Base-by-base conservation (phyloP, 2,329 filamentous ascomycete genomes). In the Epichloe amarillans region DNA sequence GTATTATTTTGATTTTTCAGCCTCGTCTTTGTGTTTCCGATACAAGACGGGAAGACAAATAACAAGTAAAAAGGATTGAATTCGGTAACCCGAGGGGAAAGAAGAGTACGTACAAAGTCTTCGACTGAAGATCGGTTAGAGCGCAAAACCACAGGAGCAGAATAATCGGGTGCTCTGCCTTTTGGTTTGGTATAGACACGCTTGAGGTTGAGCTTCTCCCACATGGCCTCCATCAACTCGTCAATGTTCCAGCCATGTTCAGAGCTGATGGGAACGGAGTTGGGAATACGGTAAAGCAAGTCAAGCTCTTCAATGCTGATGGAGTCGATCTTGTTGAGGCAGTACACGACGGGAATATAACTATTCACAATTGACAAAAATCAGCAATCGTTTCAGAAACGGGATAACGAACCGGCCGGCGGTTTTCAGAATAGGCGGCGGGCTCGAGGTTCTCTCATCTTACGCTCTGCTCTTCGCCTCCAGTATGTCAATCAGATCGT, bases 331-430 rank as follows among this genome's bases (percentile, higher is more conserved):
- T 98, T 98, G 79, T 98, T 98, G 61, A 98, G 77, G 41, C 94
- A 93, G 71, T 98, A 98, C 50, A 98, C 88, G 56, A 97, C 93
- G n/a, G 93, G 93, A 57, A 98, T 97, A 67, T 98, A 98, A 66
- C 87, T 89, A 53, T 42, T 47, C 15, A 23, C n/a, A 30, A 30
- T 11, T 30, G 10, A 4, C 10, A 30, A 30, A 11, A 30, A 15
- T 30, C 21, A 26, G 10, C 39, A 33, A 6, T 38, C 14, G 4
- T 30, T 30, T 30, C 8, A 4, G 1, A 30, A 10, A 30, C 30
- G 30, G 30, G 10, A 1, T 4, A 30, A 11, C 30, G 30, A 30
- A 30, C 30, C 8, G 30, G 30, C 30, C 30, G 30, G 30, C 30
- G 30, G 30, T 10, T 30, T 30, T 30, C 30, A 4, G 30, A 30